Conservation (phyloP, 805 yeast genomes). For the Kodamaea kaohsiungensis region DNA sequence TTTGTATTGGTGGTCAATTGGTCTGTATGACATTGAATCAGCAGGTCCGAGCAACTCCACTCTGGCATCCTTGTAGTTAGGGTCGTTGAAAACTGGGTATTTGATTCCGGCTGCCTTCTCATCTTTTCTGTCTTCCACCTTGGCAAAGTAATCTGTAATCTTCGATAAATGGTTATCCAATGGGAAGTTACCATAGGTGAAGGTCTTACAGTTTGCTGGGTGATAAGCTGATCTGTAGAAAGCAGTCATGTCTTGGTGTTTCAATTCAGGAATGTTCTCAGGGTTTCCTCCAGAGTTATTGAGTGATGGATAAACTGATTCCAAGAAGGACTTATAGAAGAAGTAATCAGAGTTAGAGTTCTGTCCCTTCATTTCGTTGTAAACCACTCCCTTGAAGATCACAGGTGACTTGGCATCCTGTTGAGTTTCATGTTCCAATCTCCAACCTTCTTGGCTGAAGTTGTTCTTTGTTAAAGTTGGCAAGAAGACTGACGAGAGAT, state of each 20-base stretch:
- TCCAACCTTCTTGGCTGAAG: constrained; percentile 97
- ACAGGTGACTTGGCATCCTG: constrained; percentile 61
- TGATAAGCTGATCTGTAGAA: constrained; percentile 81
- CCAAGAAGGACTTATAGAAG: constrained; percentile 81
- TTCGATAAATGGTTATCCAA: constrained; percentile 58
- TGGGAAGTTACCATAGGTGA: constrained; percentile 83
- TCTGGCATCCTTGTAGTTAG: constrained; percentile 12
- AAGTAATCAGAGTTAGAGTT: constrained; percentile 84
- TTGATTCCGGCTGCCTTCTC: constrained; percentile 27
- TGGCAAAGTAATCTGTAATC: constrained; percentile 50
- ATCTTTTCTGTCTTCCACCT: constrained; percentile 42
- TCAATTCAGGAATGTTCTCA: constrained; percentile 65
- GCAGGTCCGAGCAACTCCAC: constrained; percentile 64
- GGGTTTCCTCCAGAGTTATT: constrained; percentile 97
- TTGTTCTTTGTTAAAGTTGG: constrained; percentile 80
- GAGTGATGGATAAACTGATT: constrained; percentile 78
- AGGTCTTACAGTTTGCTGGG: constrained; percentile 85
- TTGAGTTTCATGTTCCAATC: constrained; percentile 72
- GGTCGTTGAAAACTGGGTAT: constrained; percentile 47
- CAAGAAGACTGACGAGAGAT: constrained; percentile 80
- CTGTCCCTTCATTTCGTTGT: constrained; percentile 98
- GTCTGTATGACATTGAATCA: constrained; percentile 53
- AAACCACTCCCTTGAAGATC: constrained; percentile 91
- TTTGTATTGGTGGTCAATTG: constrained; percentile 75
- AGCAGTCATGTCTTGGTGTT: constrained; percentile 71